Base-by-base conservation (phyloP, 2,329 filamentous ascomycete species). In the Microdochium trichocladiopsis region DNA sequence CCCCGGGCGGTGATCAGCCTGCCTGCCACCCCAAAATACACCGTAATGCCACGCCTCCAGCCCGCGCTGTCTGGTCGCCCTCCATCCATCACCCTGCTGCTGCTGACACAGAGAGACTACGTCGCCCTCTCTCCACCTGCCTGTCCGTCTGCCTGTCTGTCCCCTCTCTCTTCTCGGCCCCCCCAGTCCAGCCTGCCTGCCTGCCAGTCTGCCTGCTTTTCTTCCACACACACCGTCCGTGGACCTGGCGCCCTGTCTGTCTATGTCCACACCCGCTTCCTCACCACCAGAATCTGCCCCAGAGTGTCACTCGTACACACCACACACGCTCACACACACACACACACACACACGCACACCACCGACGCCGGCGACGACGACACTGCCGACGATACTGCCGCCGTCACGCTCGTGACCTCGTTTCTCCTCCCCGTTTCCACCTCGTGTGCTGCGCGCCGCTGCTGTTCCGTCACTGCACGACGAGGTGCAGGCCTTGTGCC, bases 221-320 rank as follows among this genome's bases (percentile, higher is more conserved):
- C 41, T 45, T 45, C 41, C 41, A 45, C 18, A 10, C 41, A 45
- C 41, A 45, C 41, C 41, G 41, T 45, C 41, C 18, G 41, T 45
- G 18, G 41, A 16, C 16, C 12, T 12, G 41, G 41, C 41, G 18
- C 41, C 41, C 18, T 45, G 41, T 23, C 41, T 31, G 28, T 45
- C 41, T 45, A 45, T 45, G 18, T 48, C 47, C 47, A 48, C 47
- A 48, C 47, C 47, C 47, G 47, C 47, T 10, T 3, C 47, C 47
- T 28, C 47, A 25, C 23, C 41, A 18, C 25, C 47, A 48, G 24
- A 14, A 22, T 25, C 47, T 48, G 47, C 47, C 47, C 23, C 47
- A 48, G 41, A 45, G 16, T 22, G 41, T 45, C 47, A 48, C 25
- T 22, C 23, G 16, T 28, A 25, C 47, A 48, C 47, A 48, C 47